Evolutionary conservation across 768 basidiomycete species (phyloP), one percentile per base, ranked within the genome.

Genomic region (Dentipellis fragilis): DNA sequence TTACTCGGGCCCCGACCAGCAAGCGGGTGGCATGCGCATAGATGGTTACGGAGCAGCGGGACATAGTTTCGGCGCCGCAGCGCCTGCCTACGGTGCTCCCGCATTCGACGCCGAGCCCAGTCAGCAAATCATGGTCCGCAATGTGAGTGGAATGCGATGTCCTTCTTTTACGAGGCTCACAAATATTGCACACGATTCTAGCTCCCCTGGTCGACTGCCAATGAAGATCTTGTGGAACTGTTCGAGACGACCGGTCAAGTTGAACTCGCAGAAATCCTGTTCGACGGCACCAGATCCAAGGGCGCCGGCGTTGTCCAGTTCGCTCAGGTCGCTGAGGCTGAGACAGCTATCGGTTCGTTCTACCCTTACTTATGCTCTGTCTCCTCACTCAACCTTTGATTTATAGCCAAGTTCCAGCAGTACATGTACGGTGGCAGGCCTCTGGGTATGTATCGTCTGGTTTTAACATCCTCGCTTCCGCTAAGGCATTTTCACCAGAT

Each of bases 191-290:
- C 19, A 11, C 36, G 21, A 49, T 3, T 52, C 9, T 60, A 98
- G 95, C 72, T 99, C 16, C 95, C 95, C 1, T 99, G 94, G 94
- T 97, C 95, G 10, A 99, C 95, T 47, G 93, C 95, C 7, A 97
- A 99, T 68, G 95, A 99, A 68, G 95, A 99, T 68, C 74, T 99
- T 46, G 94, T 99, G 19, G 95, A 99, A 71, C 72, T 99, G 17
- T 99, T 99, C 64, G 94, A 97, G 74, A 99, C 95, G 36, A 96
- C 94, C 0, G 95, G 94, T 10, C 87, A 87, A 62, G 95, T 99
- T 37, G 89, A 93, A 65, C 74, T 92, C 36, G 95, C 95, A 2
- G 95, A 99, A 71, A 95, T 97, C 60, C 70, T 99, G 49, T 93
- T 88, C 63, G 94, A 97, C 63, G 89, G 90, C 14, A 84, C 87